These are phyloP conservation scores for Niveomyces coronatus DNA, from an alignment of 2,329 filamentous ascomycete species.

Conservation along the genomic window DNA sequence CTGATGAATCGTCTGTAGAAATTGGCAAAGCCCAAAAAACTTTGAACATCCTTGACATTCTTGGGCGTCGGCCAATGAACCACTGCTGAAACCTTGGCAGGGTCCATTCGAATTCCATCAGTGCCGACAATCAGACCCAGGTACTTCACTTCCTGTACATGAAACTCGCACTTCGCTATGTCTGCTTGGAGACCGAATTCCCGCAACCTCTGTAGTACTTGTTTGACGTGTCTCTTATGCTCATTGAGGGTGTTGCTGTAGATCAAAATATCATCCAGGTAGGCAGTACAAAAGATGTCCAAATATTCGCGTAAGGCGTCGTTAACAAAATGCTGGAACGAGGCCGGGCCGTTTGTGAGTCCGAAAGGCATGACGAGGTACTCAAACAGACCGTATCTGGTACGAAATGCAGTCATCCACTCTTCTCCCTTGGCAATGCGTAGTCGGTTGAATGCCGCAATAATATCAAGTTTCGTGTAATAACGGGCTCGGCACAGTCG, in stretches of 20 bases:
- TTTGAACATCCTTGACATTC: background rate
- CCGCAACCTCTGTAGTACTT: background rate
- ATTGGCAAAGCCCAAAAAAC: background rate
- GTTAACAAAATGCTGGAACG: slow-evolving; percentile 2
- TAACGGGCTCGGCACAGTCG: background rate
- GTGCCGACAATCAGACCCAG: background rate
- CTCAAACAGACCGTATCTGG: slow-evolving; percentile 17
- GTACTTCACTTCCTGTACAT: background rate
- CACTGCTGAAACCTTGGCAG: background rate
- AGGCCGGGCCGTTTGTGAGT: slow-evolving; percentile 12
- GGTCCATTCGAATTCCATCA: background rate
- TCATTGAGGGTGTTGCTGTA: background rate
- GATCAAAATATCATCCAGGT: slow-evolving; percentile 9
- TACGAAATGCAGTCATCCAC: slow-evolving; percentile 22
- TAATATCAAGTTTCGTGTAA: slow-evolving; percentile 1
- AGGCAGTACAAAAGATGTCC: slow-evolving; percentile 5
- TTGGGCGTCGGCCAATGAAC: background rate
- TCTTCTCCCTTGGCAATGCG: slow-evolving; percentile 17
- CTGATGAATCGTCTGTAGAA: background rate
- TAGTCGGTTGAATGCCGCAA: slow-evolving; percentile 12
- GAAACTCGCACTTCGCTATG: background rate
- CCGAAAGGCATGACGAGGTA: slow-evolving; percentile 22
- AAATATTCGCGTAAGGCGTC: background rate
- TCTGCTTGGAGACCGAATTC: background rate
- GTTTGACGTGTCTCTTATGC: background rate